Base-by-base conservation (phyloP, 179 eudicot species). In the Beta macrorhiza region DNA sequence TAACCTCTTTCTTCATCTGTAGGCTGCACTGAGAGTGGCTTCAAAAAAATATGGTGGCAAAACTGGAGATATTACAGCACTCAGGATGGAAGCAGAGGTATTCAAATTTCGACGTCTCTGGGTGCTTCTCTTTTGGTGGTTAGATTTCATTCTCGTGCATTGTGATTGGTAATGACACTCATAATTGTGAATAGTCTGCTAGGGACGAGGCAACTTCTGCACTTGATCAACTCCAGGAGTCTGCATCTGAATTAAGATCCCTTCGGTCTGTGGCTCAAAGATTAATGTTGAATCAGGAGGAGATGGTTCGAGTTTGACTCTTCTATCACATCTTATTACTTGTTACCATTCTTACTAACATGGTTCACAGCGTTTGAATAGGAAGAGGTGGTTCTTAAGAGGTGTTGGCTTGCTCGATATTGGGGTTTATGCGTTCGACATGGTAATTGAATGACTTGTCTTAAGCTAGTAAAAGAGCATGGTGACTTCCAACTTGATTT, bases 341-440 rank as follows among this genome's bases (percentile, higher is more conserved):
- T 65, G 52, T 74, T 75, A 76, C 68, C 32, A 72, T 74, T 37
- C 75, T n/a, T 64, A 82, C 78, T 91, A 82, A 87, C 81, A 77
- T 80, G 81, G 80, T 82, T 87, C 82, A 78, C 80, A 78, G 82
- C 83, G 80, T 88, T 78, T 79, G 61, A 80, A 78, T 82, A 93
- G 99, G 99, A 94, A 88, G 99, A 96, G 89, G 97, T 96, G 69
- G 92, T 92, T 87, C 94, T 96, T 76, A 96, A 96, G 93, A 92
- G 95, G 83, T 96, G 99, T 75, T 96, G 99, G 99, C 97, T 96
- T 85, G 92, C 99, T 80, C 92, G 94, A 44, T 91, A 90, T 84
- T 96, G 99, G 99, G 88, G 89, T 80, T 81, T 96, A 87, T 92
- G 94, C 71, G 91, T 90, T 77, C 77, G 62, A 77, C 86, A 88